Conservation (phyloP, 306 rosid genomes). For the Cucumis hystrix region DNA sequence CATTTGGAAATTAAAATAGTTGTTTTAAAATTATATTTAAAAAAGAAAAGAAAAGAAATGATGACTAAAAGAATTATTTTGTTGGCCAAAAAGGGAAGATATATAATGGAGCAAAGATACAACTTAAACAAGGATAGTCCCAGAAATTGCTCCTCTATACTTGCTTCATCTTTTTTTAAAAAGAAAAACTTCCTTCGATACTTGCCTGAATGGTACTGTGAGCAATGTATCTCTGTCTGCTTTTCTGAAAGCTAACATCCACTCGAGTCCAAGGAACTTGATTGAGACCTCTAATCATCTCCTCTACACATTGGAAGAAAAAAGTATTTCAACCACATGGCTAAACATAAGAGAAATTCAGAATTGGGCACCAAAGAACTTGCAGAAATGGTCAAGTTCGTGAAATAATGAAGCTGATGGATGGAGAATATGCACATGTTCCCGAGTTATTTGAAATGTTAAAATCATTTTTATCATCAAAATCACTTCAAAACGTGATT, state of each 20-base stretch:
- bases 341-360: neutral
- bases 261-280: constrained; percentile 90
- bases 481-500: too few relatives aligned
- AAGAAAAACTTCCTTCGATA: neutral
- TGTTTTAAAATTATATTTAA: too few relatives aligned
- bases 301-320: constrained; percentile 35
- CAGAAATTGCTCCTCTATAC: neutral
- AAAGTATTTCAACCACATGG: neutral
- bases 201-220: constrained; percentile 94
- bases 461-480: too few relatives aligned
- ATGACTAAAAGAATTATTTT: neutral
- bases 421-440: too few relatives aligned
- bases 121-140: neutral
- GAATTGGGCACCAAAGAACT: neutral
- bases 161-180: neutral
- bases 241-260: constrained; percentile 81
- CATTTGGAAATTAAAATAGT: neutral
- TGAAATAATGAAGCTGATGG: neutral
- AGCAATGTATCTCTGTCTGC: constrained; percentile 70
- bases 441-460: too few relatives aligned
- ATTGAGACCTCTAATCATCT: constrained; percentile 81
- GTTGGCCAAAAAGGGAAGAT: neutral
- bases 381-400: neutral
- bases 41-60: too few relatives aligned
- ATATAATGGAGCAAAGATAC: neutral